Conservation (phyloP, 2,329 filamentous ascomycete genomes). For the Helotiales sp. region DNA sequence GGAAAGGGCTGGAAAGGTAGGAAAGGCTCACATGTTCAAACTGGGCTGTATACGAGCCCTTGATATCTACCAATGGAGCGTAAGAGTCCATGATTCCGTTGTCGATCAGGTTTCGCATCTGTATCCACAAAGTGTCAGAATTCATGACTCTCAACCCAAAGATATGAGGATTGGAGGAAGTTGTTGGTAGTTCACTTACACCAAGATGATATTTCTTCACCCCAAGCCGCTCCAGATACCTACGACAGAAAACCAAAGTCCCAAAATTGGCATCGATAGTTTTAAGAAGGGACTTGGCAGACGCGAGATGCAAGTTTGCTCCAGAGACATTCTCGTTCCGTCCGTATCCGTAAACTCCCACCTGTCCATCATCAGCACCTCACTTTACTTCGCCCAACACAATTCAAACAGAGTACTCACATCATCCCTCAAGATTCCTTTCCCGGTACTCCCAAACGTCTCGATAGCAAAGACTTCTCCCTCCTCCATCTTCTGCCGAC, state of each 20-base stretch:
- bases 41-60: slow-evolving; percentile 63
- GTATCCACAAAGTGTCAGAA: too few relatives aligned
- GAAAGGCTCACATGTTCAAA: slow-evolving; percentile 52
- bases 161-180: background rate
- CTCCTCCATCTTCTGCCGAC: slow-evolving; percentile 56
- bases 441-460: slow-evolving; percentile 57
- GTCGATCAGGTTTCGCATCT: slow-evolving; percentile 58
- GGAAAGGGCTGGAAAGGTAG: background rate
- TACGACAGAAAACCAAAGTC: slow-evolving; percentile 59
- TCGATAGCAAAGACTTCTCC: slow-evolving; percentile 60
- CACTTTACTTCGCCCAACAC: too few relatives aligned
- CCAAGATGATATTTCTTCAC: slow-evolving; percentile 58
- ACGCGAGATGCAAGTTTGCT: slow-evolving; percentile 44
- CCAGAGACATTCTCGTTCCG: slow-evolving; percentile 40
- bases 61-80: slow-evolving; percentile 54
- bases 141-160: background rate
- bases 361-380: too few relatives aligned
- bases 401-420: slow-evolving; percentile 31
- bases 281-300: slow-evolving; percentile 56
- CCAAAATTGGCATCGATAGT: slow-evolving; percentile 63
- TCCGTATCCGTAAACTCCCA: slow-evolving; percentile 54
- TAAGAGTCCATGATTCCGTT: slow-evolving; percentile 59
- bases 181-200: slow-evolving; percentile 37
- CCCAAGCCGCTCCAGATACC: slow-evolving; percentile 65
- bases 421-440: slow-evolving; percentile 48